phyloP scores from a whole-genome alignment of 352 stramenopile genomes.

The Phytophthora sojae region DNA sequence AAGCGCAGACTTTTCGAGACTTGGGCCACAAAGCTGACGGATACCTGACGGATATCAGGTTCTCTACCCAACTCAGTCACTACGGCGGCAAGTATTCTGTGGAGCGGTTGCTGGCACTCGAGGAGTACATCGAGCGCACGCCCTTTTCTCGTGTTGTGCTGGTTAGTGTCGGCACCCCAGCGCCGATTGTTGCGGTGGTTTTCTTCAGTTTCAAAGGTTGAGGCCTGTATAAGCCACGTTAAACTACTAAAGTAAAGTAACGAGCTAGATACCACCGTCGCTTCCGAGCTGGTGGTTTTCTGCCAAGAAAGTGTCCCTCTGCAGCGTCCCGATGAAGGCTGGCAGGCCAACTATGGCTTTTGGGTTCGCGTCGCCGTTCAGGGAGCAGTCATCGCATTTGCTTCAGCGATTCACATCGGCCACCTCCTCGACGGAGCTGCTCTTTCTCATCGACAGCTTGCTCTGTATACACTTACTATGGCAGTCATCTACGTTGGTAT shows the following conservation, averaged over 20 bases:
- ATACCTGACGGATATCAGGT: background rate
- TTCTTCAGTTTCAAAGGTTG: background rate
- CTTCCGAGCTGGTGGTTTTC: background rate
- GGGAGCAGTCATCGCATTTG: background rate
- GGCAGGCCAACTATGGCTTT: background rate
- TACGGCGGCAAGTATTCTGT: slow-evolving; percentile 1
- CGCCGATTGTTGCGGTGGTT: background rate
- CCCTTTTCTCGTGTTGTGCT: background rate
- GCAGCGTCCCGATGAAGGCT: background rate
- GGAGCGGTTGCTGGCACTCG: background rate
- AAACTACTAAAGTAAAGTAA: background rate
- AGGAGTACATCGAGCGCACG: background rate
- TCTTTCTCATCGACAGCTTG: background rate
- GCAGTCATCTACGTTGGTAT: background rate
- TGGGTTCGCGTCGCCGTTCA: background rate
- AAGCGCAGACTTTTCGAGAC: background rate
- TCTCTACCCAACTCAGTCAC: background rate
- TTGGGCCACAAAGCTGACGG: background rate
- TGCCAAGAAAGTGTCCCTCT: background rate
- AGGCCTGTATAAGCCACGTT: background rate
- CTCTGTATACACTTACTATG: background rate
- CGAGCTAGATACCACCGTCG: background rate
- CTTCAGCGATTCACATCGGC: background rate
- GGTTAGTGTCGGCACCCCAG: background rate
- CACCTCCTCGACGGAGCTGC: background rate